Conservation (phyloP, 768 basidiomycete genomes). For the Neoboletus magnificus region DNA sequence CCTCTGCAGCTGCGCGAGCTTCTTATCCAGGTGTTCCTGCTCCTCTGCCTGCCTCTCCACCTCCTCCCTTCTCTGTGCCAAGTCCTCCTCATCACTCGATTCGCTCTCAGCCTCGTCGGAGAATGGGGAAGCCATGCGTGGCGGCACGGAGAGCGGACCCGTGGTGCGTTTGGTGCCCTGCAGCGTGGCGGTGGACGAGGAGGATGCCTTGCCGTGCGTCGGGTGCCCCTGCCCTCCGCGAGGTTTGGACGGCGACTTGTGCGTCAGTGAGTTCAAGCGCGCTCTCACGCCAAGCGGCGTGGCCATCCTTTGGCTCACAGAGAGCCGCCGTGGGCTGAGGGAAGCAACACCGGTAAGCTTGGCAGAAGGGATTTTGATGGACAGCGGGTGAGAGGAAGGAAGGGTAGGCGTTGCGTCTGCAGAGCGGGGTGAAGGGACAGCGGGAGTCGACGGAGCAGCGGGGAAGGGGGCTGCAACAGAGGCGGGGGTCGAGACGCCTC, state of each 20-base stretch:
- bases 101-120: conserved; percentile 52
- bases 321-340: conserved; percentile 23
- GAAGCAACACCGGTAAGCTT: conserved; percentile 8
- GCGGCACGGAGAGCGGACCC: conserved; percentile 23
- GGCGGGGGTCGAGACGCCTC: conserved; percentile 51
- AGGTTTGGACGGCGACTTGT: conserved; percentile 42
- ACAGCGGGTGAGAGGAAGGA: conserved; percentile 16
- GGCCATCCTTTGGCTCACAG: conserved; percentile 42
- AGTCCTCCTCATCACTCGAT: conserved; percentile 59
- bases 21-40: conserved; percentile 62
- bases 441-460: conserved; percentile 11
- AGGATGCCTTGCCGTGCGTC: conserved; percentile 46
- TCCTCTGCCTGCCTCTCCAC: conserved; percentile 66
- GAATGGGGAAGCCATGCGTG: conserved; percentile 47
- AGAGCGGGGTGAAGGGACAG: conserved; percentile 10
- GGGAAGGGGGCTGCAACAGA: conserved; percentile 29
- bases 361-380: conserved; percentile 24
- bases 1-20: conserved; percentile 62
- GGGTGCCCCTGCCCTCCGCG: conserved; percentile 10
- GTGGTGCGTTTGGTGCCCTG: conserved; percentile 42
- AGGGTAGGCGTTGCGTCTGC: conserved; percentile 14
- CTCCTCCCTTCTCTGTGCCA: conserved; percentile 55
- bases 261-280: conserved; percentile 64
- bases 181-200: conserved; percentile 71
- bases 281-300: conserved; percentile 68